Evolutionary conservation across 176 grass and related monocot genomes (phyloP).

Genomic region (Triticum turgidum): DNA sequence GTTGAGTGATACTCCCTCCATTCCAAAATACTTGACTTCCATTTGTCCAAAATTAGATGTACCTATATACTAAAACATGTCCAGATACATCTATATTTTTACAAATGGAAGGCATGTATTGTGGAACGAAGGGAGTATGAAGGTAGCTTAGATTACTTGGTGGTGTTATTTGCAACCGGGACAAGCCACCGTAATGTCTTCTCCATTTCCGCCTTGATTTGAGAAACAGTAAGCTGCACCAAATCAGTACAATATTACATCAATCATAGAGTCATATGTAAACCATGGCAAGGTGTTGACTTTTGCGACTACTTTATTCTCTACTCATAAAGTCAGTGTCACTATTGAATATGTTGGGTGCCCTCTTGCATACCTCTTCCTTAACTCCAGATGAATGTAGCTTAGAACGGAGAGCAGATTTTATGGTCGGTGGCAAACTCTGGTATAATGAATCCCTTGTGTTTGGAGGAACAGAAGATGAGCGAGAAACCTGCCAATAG

Average conservation of each 20-base stretch:
- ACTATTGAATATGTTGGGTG: background rate
- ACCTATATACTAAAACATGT: too few relatives aligned
- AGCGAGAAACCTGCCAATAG: slow-evolving; percentile 70
- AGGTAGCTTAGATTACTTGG: slow-evolving; percentile 64
- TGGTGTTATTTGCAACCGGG: slow-evolving; percentile 88
- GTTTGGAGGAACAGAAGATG: slow-evolving; percentile 85
- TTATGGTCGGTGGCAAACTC: slow-evolving; percentile 78
- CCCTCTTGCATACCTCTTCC: slow-evolving; percentile 70
- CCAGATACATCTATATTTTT: too few relatives aligned
- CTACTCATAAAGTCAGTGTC: background rate
- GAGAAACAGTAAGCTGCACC: slow-evolving; percentile 61
- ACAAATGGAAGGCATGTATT: too few relatives aligned
- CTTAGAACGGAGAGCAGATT: slow-evolving; percentile 72
- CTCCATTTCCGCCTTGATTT: slow-evolving; percentile 98
- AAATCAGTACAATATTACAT: slow-evolving; percentile 27
- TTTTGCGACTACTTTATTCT: slow-evolving; percentile 16
- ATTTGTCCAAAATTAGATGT: too few relatives aligned
- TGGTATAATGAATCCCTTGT: slow-evolving; percentile 93
- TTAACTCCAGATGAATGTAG: slow-evolving; percentile 66
- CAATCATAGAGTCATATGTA: slow-evolving; percentile 23
- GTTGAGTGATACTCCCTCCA: slow-evolving; percentile 1
- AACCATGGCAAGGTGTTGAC: background rate
- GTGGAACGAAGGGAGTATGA: background rate
- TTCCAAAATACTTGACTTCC: too few relatives aligned
- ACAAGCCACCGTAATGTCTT: slow-evolving; percentile 86